These are phyloP conservation scores for Clonostachys chloroleuca DNA, from an alignment of 2,329 filamentous ascomycete species.

Conservation along the genomic window DNA sequence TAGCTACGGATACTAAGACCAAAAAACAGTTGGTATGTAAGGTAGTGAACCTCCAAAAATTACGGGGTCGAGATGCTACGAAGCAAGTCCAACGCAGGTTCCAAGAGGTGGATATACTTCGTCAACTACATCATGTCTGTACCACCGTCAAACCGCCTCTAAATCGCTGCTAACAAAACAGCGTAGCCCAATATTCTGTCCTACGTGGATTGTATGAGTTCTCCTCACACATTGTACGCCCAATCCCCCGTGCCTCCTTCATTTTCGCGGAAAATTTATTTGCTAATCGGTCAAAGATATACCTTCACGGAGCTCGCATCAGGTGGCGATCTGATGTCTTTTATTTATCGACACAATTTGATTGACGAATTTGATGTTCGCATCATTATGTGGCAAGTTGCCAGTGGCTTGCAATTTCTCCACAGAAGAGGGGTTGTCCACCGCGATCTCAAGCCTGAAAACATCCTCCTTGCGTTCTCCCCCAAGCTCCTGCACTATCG, in stretches of 20 bases:
- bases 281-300: constrained; percentile 28
- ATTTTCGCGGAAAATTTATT: neutral
- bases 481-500: constrained; percentile 34
- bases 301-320: constrained; percentile 53
- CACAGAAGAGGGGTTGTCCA: constrained; percentile 45
- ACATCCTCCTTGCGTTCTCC: constrained; percentile 43
- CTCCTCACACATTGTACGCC: constrained; percentile 38
- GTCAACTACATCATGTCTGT: constrained; percentile 48
- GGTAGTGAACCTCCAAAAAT: constrained; percentile 44
- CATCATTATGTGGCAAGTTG: constrained; percentile 41
- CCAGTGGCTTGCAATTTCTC: constrained; percentile 39
- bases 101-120: constrained; percentile 48
- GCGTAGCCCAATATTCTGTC: constrained; percentile 48
- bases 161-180: constrained; percentile 2
- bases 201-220: constrained; percentile 45
- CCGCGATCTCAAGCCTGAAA: constrained; percentile 50
- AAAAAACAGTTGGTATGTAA: constrained; percentile 66
- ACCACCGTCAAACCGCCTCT: neutral
- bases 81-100: constrained; percentile 26
- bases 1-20: constrained; percentile 39
- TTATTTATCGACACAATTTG: constrained; percentile 26
- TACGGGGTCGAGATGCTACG: constrained; percentile 7
- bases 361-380: constrained; percentile 35
- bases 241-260: neutral
- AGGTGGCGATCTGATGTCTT: constrained; percentile 49